These are phyloP conservation scores for Priceomyces medius DNA, from an alignment of 805 yeast species.

Conservation along the genomic window DNA sequence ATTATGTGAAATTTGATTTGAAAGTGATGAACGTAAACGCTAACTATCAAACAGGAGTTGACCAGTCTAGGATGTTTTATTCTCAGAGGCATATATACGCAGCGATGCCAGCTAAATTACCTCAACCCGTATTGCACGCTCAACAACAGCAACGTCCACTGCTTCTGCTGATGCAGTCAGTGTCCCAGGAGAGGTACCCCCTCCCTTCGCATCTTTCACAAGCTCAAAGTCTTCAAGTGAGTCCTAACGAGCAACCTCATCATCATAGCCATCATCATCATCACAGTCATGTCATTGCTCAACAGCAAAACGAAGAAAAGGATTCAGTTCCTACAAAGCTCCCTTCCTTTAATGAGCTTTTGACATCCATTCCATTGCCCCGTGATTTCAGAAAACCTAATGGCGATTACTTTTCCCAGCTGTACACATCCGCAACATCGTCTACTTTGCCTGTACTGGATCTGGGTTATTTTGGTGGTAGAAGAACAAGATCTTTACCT, in stretches of 20 bases:
- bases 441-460: not conserved
- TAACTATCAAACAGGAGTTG: not conserved
- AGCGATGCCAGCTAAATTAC: not conserved
- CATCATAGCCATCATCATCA: not conserved
- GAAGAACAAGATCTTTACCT: constrained; percentile 5
- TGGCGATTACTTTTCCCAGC: constrained; percentile 3
- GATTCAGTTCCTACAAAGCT: constrained; percentile 11
- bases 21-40: not conserved
- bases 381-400: constrained; percentile 12
- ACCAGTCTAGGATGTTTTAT: constrained; percentile 1
- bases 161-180: not conserved
- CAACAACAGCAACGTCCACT: not conserved
- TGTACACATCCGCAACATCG: not conserved
- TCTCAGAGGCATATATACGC: constrained; percentile 2
- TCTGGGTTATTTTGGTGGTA: not conserved
- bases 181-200: not conserved
- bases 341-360: constrained; percentile 35
- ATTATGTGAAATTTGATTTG: not conserved
- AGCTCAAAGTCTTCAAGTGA: not conserved
- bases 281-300: not conserved
- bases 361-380: constrained; percentile 30
- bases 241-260: not conserved
- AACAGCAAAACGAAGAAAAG: not conserved
- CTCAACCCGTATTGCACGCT: not conserved
- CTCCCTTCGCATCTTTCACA: not conserved